Evolutionary conservation across 164 flowering plant species (phyloP), one percentile per base, ranked within the genome.

Genomic region (Brasenia schreberi): DNA sequence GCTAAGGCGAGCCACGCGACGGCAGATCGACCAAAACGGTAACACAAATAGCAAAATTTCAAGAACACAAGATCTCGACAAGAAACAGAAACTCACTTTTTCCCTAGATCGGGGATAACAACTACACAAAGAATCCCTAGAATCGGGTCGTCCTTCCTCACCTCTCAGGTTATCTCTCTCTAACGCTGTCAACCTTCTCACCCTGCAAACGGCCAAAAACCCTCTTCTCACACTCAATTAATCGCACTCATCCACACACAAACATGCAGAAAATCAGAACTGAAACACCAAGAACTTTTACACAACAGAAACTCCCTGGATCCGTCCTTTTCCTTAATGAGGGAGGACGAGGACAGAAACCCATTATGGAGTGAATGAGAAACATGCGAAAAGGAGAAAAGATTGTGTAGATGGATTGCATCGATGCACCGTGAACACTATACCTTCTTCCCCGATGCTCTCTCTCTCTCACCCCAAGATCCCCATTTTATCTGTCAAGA

Each of bases 401-500:
- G 12, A 18, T 61, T n/a, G 33, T 58, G 16, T 58, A n/a, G 17
- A n/a, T 3, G 2, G 18, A 23, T 2, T 18, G 9, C 63, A 18
- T 18, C 10, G 10, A 1, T 61, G 12, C 33, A 7, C 33, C 17
- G 19, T 18, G 19, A 18, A 18, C 63, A 61, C 63, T 58, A 61
- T 11, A 18, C 63, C 70, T 52, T 62, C 63, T 59, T 45, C 65
- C 49, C 52, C 61, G 18, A n/a, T 18, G 58, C 69, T 39, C 72
- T 33, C 65, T 39, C 65, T 62, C 44, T 33, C 73, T 17, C 68
- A 23, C 42, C 12, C 33, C 19, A 52, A n/a, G 10, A 16, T 59
- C 63, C 66, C 73, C 18, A 44, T 49, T 14, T 49, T 3, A 9
- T 49, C 56, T 33, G 4, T 33, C 39, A 4, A 2, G 4, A 33